Percentiles rank a stretch among this genome's conserved stretches.
These are phyloP conservation scores for Hypoxylon sp. DNA, from an alignment of 2,329 filamentous ascomycete species.

Conservation along the genomic window DNA sequence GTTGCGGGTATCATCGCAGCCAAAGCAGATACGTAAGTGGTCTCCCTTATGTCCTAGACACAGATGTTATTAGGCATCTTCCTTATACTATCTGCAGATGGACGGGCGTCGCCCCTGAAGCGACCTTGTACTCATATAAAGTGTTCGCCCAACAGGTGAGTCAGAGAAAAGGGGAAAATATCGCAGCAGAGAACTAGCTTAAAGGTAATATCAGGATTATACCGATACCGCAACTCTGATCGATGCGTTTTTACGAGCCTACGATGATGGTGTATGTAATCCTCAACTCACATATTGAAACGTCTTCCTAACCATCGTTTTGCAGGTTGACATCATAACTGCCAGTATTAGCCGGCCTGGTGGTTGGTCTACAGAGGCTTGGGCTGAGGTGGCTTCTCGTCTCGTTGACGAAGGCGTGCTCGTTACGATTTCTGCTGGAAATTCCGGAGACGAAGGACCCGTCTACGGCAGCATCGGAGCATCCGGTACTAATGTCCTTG, in stretches of 20 bases:
- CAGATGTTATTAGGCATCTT: too few relatives aligned
- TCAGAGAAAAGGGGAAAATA: not conserved
- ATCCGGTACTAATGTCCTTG: conserved; percentile 58
- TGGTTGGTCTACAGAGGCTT: conserved; percentile 56
- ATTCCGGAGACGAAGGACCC: conserved; percentile 62
- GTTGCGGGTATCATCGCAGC: conserved; percentile 53
- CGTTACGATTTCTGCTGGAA: conserved; percentile 65
- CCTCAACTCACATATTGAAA: not conserved
- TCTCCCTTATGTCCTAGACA: not conserved
- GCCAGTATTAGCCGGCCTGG: conserved; percentile 56
- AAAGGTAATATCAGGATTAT: conserved; percentile 20
- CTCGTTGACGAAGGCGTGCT: conserved; percentile 62
- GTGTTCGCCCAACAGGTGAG: conserved; percentile 42
- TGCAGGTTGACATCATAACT: conserved; percentile 58
- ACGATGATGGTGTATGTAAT: conserved; percentile 50
- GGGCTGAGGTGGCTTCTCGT: conserved; percentile 56
- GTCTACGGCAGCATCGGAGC: conserved; percentile 61
- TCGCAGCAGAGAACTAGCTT: not conserved
- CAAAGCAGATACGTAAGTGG: conserved; percentile 39
- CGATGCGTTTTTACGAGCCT: conserved; percentile 54
- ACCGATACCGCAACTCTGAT: conserved; percentile 53
- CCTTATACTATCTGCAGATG: conserved; percentile 24
- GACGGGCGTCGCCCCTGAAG: conserved; percentile 51
- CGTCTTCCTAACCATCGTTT: not conserved
- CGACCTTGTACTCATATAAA: conserved; percentile 50